These are phyloP conservation scores for Penicillium olsonii DNA, from an alignment of 2,329 filamentous ascomycete genomes.

Conservation along the genomic window DNA sequence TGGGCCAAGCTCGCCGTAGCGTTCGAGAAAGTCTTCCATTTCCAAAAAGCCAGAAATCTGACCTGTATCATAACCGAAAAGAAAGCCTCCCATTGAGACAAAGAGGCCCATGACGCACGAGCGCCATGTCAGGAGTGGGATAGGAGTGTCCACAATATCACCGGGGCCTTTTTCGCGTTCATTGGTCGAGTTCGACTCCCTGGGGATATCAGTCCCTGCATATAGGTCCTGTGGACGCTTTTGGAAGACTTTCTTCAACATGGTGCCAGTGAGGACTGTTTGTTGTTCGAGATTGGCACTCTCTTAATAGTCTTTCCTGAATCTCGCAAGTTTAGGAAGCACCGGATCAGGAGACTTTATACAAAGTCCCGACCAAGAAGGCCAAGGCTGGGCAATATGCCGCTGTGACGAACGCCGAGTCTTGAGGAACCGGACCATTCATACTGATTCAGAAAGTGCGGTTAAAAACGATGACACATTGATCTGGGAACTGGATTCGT, in stretches of 20 bases:
- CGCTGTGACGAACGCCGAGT: slow-evolving; percentile 4
- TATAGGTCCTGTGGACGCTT: slow-evolving; percentile 18
- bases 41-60: slow-evolving; percentile 48
- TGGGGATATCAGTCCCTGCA: slow-evolving; percentile 5
- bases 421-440: neutral
- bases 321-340: neutral
- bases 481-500: slow-evolving; percentile 2
- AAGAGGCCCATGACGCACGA: slow-evolving; percentile 38
- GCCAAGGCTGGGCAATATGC: slow-evolving; percentile 1
- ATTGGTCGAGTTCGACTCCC: slow-evolving; percentile 21
- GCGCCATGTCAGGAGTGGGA: slow-evolving; percentile 37
- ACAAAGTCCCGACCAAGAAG: slow-evolving; percentile 2
- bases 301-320: neutral
- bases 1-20: slow-evolving; percentile 35
- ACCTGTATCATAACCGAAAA: slow-evolving; percentile 47
- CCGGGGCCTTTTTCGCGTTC: slow-evolving; percentile 20
- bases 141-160: slow-evolving; percentile 24
- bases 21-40: slow-evolving; percentile 43
- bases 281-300: neutral
- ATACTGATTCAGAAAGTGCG: neutral
- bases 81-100: slow-evolving; percentile 50
- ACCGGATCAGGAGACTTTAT: slow-evolving; percentile 9
- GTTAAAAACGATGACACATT: slow-evolving; percentile 24
- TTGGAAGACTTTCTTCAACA: slow-evolving; percentile 20
- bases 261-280: slow-evolving; percentile 4